These are phyloP conservation scores for Aspergillus ostianus DNA, from an alignment of 495 filamentous ascomycete species.

Conservation along the genomic window DNA sequence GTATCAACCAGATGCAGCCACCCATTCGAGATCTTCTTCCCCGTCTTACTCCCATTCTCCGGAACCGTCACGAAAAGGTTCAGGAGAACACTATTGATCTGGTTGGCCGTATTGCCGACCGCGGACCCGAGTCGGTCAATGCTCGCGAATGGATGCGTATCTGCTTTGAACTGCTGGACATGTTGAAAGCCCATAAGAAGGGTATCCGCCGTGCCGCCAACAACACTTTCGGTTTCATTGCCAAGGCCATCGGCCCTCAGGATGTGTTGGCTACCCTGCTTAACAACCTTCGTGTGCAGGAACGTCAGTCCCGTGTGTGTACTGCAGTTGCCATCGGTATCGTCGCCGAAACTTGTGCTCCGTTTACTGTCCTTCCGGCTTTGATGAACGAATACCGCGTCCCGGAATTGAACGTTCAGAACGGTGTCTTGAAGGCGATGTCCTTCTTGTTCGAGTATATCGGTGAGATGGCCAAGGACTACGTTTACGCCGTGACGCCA, in stretches of 20 bases:
- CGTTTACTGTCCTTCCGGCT: slow-evolving; percentile 97
- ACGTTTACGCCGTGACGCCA: slow-evolving; percentile 98
- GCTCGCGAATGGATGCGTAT: slow-evolving; percentile 99
- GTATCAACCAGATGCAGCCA: slow-evolving; percentile 97
- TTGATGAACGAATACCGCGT: slow-evolving; percentile 99
- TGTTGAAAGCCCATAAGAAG: slow-evolving; percentile 99
- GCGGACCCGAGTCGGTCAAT: slow-evolving; percentile 92
- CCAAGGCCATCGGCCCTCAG: slow-evolving; percentile 97
- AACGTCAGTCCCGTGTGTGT: slow-evolving; percentile 96
- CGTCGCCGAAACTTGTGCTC: slow-evolving; percentile 99
- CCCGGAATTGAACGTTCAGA: slow-evolving; percentile 97
- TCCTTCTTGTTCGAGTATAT: slow-evolving; percentile 99
- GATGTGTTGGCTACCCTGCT: slow-evolving; percentile 95
- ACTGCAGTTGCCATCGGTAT: slow-evolving; percentile 99
- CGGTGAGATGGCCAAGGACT: slow-evolving; percentile 99
- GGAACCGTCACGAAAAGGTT: slow-evolving; percentile 99
- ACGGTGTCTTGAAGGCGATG: slow-evolving; percentile 94
- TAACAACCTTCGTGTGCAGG: slow-evolving; percentile 95
- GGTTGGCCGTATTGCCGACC: slow-evolving; percentile 96
- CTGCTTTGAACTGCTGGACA: slow-evolving; percentile 97
- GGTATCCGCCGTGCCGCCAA: slow-evolving; percentile 97
- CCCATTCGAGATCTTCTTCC: slow-evolving; percentile 97
- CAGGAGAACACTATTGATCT: slow-evolving; percentile 99
- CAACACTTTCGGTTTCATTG: slow-evolving; percentile 99
- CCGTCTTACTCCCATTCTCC: slow-evolving; percentile 91